phyloP scores from a whole-genome alignment of 2,329 filamentous ascomycete species.

The Xylariaceae sp. region DNA sequence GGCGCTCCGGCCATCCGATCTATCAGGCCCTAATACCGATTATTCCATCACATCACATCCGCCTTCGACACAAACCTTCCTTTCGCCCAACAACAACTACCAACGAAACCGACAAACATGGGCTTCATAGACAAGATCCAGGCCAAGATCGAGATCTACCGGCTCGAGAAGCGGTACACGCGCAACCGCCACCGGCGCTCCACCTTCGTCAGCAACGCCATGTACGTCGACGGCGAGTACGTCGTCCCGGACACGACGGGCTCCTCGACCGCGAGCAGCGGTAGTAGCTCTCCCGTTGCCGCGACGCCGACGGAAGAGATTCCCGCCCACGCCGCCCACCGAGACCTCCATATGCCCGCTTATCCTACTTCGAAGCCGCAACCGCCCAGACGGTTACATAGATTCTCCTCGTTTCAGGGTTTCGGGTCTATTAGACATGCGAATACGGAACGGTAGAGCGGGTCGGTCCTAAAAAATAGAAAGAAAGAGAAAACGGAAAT shows the following conservation, averaged over 20 bases:
- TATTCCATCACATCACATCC: too few species aligned
- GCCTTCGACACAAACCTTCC: background rate
- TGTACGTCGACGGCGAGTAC: conserved; percentile 95
- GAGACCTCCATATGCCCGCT: conserved; percentile 27
- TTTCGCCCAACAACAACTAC: too few species aligned
- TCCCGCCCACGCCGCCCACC: conserved; percentile 19
- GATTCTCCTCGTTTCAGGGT: conserved; percentile 52
- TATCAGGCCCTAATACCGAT: too few species aligned
- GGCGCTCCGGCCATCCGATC: too few species aligned
- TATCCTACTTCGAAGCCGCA: conserved; percentile 27
- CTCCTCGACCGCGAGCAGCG: conserved; percentile 38
- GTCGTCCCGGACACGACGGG: conserved; percentile 64
- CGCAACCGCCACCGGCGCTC: conserved; percentile 79
- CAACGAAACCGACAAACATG: too few species aligned
- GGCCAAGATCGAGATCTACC: conserved; percentile 80
- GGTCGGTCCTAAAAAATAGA: too few species aligned
- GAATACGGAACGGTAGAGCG: too few species aligned
- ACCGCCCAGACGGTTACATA: conserved; percentile 43
- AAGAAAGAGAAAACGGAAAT: too few species aligned
- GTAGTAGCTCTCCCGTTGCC: too few species aligned
- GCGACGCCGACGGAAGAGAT: conserved; percentile 22
- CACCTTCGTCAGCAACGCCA: conserved; percentile 80
- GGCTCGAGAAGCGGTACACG: conserved; percentile 91
- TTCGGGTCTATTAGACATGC: too few species aligned
- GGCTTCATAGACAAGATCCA: conserved; percentile 56